Evolutionary conservation across 2,329 filamentous ascomycete genomes (phyloP).

Genomic region (Trichoderma harzianum): DNA sequence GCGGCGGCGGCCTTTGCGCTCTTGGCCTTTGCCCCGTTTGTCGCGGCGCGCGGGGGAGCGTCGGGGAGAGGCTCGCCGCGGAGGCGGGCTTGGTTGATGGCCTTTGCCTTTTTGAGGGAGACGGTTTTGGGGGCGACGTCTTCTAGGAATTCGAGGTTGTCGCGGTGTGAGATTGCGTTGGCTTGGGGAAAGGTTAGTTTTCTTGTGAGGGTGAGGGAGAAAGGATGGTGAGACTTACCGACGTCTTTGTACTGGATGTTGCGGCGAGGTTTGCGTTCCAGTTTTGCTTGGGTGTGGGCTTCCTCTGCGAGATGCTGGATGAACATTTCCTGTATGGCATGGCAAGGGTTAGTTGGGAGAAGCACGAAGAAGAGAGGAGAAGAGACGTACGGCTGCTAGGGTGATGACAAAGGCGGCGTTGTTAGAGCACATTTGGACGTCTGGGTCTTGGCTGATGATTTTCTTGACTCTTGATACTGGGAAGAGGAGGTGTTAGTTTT

Average conservation of each 20-base stretch:
- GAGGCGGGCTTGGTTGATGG: slow-evolving; percentile 48
- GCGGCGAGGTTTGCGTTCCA: slow-evolving; percentile 85
- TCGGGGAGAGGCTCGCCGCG: slow-evolving; percentile 38
- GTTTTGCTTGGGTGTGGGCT: slow-evolving; percentile 81
- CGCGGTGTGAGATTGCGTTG: slow-evolving; percentile 78
- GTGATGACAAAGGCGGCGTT: slow-evolving; percentile 94
- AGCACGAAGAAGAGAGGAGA: not conserved
- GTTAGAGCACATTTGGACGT: slow-evolving; percentile 82
- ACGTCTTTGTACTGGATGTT: slow-evolving; percentile 97
- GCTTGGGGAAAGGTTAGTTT: slow-evolving; percentile 48
- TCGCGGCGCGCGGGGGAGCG: slow-evolving; percentile 27
- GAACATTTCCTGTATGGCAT: slow-evolving; percentile 72
- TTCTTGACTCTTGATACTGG: slow-evolving; percentile 93
- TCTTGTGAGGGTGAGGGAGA: not conserved
- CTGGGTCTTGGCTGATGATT: slow-evolving; percentile 84
- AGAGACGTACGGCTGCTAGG: slow-evolving; percentile 67
- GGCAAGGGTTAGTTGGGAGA: slow-evolving; percentile 5
- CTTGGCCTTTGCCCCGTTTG: slow-evolving; percentile 24
- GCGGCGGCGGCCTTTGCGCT: slow-evolving; percentile 17
- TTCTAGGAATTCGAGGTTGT: slow-evolving; percentile 91
- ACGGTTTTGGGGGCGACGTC: slow-evolving; percentile 87
- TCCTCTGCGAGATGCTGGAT: slow-evolving; percentile 86
- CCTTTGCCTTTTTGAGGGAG: slow-evolving; percentile 76
- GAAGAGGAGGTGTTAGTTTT: not conserved
- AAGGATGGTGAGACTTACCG: slow-evolving; percentile 46